Conservation (phyloP, 129 eudicot genomes). For the Ambrosia artemisiifolia region DNA sequence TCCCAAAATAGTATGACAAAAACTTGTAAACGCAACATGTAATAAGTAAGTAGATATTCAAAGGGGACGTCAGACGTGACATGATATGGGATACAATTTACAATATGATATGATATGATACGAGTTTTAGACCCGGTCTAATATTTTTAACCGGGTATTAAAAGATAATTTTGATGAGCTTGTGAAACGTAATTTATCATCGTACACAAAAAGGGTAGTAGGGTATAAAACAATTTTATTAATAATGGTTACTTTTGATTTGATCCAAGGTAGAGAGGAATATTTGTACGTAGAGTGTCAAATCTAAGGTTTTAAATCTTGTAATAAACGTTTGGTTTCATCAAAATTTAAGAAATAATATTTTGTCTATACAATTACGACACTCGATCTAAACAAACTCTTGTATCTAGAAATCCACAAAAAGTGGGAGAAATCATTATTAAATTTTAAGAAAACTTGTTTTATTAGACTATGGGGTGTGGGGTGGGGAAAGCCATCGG, state of each 20-base stretch:
- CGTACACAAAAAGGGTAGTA: background rate
- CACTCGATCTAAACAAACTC: background rate
- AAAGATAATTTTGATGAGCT: background rate
- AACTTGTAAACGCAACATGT: too few species aligned
- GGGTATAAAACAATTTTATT: background rate
- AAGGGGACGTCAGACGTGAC: too few species aligned
- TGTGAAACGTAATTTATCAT: background rate
- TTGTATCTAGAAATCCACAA: conserved; percentile 12
- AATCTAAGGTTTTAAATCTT: conserved; percentile 24
- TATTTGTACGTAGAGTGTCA: conserved; percentile 24
- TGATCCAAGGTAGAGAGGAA: conserved; percentile 26
- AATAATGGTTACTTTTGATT: conserved; percentile 6
- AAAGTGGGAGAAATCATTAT: background rate
- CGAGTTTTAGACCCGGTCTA: too few species aligned
- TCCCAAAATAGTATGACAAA: background rate
- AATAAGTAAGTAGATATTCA: too few species aligned
- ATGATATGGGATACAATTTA: too few species aligned
- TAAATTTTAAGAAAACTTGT: background rate
- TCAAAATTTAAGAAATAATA: conserved; percentile 12
- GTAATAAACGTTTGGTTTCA: conserved; percentile 22
- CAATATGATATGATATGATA: too few species aligned
- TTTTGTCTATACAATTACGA: conserved; percentile 17
- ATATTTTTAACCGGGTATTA: too few species aligned
- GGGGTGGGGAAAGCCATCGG: too few species aligned
- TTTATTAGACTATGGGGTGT: too few species aligned